A percentile compares a stretch with the other conserved stretches of the same genome.
Conservation (phyloP, 1,139 yeast genomes). For the Geotrichum phurueaensis region DNA sequence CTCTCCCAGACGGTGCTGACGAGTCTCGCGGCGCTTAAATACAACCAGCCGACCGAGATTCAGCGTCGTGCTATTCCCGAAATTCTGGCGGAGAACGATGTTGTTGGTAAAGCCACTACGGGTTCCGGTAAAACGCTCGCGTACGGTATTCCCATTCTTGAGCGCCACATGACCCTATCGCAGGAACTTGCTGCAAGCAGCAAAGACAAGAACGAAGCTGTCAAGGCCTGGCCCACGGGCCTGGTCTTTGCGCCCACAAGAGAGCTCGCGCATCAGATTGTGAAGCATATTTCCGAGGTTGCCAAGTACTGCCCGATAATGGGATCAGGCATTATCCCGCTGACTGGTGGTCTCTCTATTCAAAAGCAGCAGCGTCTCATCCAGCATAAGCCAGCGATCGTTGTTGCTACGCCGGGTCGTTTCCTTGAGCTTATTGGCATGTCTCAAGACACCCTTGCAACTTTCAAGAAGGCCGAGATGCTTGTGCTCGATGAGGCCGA, state of each 20-base stretch:
- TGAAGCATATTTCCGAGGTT: slow-evolving; percentile 62
- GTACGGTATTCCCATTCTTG: slow-evolving; percentile 89
- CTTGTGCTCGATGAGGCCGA: slow-evolving; percentile 97
- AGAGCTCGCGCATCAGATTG: slow-evolving; percentile 93
- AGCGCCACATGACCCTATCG: slow-evolving; percentile 38
- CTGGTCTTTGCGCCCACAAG: slow-evolving; percentile 91
- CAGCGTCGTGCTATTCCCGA: slow-evolving; percentile 73
- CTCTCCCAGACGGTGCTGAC: slow-evolving; percentile 52
- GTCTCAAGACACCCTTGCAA: slow-evolving; percentile 44
- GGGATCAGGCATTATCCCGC: slow-evolving; percentile 57
- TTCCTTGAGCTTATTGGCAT: slow-evolving; percentile 74
- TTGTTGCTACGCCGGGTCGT: slow-evolving; percentile 97
- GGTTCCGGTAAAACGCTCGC: slow-evolving; percentile 98
- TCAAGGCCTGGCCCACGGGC: slow-evolving; percentile 52
- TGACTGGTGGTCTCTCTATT: slow-evolving; percentile 92
- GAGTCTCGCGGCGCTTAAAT: slow-evolving; percentile 56
- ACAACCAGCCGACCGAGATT: slow-evolving; percentile 71
- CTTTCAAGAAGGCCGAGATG: slow-evolving; percentile 59
- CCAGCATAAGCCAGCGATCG: slow-evolving; percentile 65
- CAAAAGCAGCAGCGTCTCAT: slow-evolving; percentile 85
- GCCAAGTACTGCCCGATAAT: slow-evolving; percentile 52
- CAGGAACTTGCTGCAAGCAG: slow-evolving; percentile 18
- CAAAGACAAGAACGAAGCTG: slow-evolving; percentile 16
- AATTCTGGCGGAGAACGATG: slow-evolving; percentile 67
- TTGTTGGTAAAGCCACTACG: slow-evolving; percentile 94